These are phyloP conservation scores for Yarrowia sp. DNA, from an alignment of 805 yeast species.

Conservation along the genomic window DNA sequence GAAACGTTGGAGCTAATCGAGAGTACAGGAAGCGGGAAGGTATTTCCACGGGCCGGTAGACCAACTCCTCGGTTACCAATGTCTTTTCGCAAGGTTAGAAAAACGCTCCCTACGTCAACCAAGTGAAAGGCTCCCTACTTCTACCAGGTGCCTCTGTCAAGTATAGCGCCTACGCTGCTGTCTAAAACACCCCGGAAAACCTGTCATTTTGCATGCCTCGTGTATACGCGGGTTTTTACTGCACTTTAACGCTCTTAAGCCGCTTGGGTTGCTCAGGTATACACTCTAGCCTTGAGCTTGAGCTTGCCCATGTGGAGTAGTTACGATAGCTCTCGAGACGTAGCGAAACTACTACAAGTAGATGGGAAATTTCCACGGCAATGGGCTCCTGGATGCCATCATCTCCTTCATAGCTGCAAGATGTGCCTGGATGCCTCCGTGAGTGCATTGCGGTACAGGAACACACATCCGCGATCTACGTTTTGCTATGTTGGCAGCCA, in stretches of 20 bases:
- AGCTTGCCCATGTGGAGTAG: neutral
- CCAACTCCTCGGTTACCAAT: neutral
- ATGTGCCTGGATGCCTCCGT: no score
- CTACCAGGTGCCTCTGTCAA: neutral
- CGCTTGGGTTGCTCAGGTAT: slow-evolving; percentile 1
- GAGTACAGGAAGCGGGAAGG: no score
- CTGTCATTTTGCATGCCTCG: neutral
- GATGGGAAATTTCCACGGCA: no score
- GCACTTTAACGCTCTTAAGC: neutral
- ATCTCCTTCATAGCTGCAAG: no score
- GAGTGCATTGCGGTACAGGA: no score
- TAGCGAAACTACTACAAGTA: no score
- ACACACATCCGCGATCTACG: no score
- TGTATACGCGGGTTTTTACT: neutral
- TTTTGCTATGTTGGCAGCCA: no score
- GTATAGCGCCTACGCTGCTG: neutral
- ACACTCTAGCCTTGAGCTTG: neutral
- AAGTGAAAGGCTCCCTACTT: slow-evolving; percentile 1
- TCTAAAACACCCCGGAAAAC: no score
- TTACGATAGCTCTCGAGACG: no score
- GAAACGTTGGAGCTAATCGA: neutral
- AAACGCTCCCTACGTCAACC: neutral
- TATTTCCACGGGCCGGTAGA: no score
- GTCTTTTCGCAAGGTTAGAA: neutral
- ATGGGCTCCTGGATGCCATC: no score